These are phyloP conservation scores for Colletotrichum karsti DNA, from an alignment of 2,329 filamentous ascomycete genomes.

Conservation along the genomic window DNA sequence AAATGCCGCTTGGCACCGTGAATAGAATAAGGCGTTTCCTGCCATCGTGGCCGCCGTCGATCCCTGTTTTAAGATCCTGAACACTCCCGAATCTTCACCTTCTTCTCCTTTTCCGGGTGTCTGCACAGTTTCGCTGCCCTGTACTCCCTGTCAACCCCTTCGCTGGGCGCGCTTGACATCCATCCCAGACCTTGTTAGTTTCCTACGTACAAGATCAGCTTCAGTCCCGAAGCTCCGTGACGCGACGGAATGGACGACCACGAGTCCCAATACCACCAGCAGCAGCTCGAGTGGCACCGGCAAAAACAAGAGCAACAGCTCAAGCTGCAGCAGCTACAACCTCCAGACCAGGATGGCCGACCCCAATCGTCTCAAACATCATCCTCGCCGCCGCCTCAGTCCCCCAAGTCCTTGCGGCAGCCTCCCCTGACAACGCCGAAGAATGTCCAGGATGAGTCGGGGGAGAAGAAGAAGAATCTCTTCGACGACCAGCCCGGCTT, in stretches of 20 bases:
- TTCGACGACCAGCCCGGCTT: conserved; percentile 2
- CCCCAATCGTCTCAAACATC: neutral
- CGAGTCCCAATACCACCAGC: neutral
- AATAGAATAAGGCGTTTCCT: neutral
- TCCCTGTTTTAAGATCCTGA: neutral
- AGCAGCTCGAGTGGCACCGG: neutral
- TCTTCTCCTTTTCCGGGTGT: too few relatives aligned
- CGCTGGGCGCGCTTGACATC: neutral
- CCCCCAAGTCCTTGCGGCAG: neutral
- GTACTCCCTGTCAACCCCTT: neutral
- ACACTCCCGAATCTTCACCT: neutral
- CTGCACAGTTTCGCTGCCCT: too few relatives aligned
- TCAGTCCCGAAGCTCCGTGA: neutral
- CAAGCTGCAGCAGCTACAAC: neutral
- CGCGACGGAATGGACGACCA: neutral
- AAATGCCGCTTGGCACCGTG: neutral
- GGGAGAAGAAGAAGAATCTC: neutral
- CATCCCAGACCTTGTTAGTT: neutral
- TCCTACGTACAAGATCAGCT: too few relatives aligned
- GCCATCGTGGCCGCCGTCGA: neutral
- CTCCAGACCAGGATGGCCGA: neutral
- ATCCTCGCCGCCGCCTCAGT: neutral
- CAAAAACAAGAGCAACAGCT: neutral
- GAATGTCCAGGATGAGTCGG: neutral
- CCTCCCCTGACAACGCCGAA: neutral